Evolutionary conservation across 1,284 basidiomycete species (phyloP), one percentile per base, ranked within the genome.

Genomic region (Tetrapyrgos nigripes): DNA sequence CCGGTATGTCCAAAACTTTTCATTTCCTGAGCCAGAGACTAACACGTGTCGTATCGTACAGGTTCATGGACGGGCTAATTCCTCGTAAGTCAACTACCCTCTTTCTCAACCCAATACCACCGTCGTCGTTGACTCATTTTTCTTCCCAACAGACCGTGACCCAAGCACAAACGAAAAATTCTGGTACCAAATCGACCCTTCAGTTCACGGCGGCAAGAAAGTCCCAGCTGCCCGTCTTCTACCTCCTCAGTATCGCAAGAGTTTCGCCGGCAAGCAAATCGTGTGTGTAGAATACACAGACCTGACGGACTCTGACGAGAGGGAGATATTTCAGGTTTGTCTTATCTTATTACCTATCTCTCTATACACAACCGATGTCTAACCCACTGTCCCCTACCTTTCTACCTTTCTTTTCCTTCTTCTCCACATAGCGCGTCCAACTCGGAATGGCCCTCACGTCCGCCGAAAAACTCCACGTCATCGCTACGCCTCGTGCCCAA

Each of bases 381-480:
- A 31, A 26, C 33, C 19, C 13, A 24, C 31, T 23, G 14, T 31
- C 33, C 9, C 19, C 31, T 26, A 37, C 17, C 19, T 17, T 24
- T 43, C 47, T 1, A 29, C 2, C 29, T 37, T 14, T 55, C 14
- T 4, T 64, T 35, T 29, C 21, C 45, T 14, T 23, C 3, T 5
- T 49, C 26, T 11, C 24, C 5, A 21, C 4, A 9, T 63, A 89
- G 87, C 80, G 90, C 44, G 90, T 92, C 3, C 90, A 92, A 73
- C 75, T 92, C 2, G 89, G 90, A 1, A 87, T 92, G 81, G 88
- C 90, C 0, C 78, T 92, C 19, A 92, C 88, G 0, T 85, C 89
- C 9, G 86, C 89, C 55, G 88, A 92, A 70, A 90, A 87, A 70
- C 77, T 92, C 6, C 86, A 88, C 63, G 88, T 89, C 1, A 77